Percentiles rank a stretch among this genome's conserved stretches.
These are phyloP conservation scores for Cytospora leucostoma DNA, from an alignment of 2,329 filamentous ascomycete genomes.

Conservation along the genomic window DNA sequence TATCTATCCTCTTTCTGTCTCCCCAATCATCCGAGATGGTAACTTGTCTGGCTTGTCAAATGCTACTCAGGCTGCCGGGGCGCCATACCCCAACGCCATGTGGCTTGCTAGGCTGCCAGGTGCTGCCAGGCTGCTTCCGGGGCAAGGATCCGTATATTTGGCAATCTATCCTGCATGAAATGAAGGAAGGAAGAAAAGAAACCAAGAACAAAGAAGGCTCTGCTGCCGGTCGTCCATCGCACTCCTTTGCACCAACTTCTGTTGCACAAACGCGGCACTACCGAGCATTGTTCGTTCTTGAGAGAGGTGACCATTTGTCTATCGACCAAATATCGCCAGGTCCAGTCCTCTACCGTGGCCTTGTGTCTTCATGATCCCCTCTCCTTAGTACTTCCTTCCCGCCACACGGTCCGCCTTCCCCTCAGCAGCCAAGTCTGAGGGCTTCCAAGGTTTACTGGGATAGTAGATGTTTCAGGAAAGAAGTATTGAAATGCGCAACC, in stretches of 20 bases:
- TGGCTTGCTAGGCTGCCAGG: not conserved
- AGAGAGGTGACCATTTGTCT: not conserved
- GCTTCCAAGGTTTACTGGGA: no score
- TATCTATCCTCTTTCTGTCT: not conserved
- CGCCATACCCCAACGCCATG: not conserved
- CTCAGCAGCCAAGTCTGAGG: not conserved
- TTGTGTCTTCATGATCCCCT: no score
- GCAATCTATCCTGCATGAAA: conserved; percentile 16
- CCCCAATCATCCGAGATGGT: not conserved
- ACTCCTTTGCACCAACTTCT: not conserved
- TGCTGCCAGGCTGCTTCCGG: not conserved
- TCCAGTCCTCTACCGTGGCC: not conserved
- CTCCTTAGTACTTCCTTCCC: not conserved
- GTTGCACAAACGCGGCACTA: no score
- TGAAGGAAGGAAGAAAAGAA: not conserved
- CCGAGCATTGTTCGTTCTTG: not conserved
- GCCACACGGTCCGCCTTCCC: not conserved
- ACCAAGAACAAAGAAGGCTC: no score
- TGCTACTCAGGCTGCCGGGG: not conserved
- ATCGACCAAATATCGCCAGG: not conserved
- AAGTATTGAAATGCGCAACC: not conserved
- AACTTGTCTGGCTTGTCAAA: not conserved
- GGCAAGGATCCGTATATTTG: not conserved
- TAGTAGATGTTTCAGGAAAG: not conserved
- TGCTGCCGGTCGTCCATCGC: not conserved